Evolutionary conservation across 305 asterid genomes (phyloP).

Genomic region (Fraxinus nigra): DNA sequence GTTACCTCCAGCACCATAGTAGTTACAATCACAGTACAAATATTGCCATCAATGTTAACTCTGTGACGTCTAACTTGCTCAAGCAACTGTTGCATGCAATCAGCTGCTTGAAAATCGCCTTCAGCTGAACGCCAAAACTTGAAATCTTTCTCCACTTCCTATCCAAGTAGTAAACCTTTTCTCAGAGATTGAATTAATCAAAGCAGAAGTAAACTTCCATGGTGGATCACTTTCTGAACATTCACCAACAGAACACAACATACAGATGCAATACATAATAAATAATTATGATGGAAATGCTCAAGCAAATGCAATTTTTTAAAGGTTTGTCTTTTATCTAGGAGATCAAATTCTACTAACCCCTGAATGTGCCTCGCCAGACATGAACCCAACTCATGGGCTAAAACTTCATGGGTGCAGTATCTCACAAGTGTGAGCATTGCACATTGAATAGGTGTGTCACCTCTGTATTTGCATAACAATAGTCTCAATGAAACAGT

Average conservation of each 20-base stretch:
- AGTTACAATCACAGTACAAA: constrained; percentile 82
- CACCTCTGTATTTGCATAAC: not conserved
- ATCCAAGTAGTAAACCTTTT: constrained; percentile 26
- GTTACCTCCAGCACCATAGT: constrained; percentile 83
- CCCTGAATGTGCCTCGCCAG: not conserved
- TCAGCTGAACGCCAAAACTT: constrained; percentile 64
- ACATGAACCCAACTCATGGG: not conserved
- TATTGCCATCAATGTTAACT: constrained; percentile 85
- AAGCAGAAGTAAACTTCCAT: constrained; percentile 21
- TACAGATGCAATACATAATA: not conserved
- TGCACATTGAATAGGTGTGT: not conserved
- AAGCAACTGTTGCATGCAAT: constrained; percentile 89
- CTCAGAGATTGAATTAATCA: constrained; percentile 19
- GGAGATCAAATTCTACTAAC: not conserved
- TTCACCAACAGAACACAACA: not conserved
- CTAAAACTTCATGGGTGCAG: not conserved
- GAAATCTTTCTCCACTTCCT: constrained; percentile 75
- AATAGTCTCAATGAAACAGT: not conserved
- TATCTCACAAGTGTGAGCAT: not conserved
- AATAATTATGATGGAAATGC: not conserved
- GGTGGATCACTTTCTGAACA: not conserved
- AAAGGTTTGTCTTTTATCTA: not conserved
- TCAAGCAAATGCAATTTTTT: not conserved
- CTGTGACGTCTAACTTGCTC: constrained; percentile 88
- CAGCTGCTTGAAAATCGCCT: constrained; percentile 72